phyloP scores from a whole-genome alignment of 2,329 filamentous ascomycete species.

The Penicillium aurantiogriseum region DNA sequence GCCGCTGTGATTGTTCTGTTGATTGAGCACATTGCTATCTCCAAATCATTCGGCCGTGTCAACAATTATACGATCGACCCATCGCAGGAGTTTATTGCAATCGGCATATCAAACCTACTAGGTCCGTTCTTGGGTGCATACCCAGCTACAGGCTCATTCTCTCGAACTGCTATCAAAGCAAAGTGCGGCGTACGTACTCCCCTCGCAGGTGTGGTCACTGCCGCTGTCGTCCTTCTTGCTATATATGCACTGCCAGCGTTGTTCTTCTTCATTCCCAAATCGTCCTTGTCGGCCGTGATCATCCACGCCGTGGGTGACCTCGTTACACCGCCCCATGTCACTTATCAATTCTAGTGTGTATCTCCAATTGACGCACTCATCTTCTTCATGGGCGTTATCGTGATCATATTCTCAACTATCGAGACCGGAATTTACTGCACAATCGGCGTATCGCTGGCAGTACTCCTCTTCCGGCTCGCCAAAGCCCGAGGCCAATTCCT shows the following conservation, averaged over 20 bases:
- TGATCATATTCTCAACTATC: constrained; percentile 80
- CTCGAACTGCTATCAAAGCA: constrained; percentile 87
- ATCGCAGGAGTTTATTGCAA: constrained; percentile 91
- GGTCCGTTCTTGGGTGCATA: constrained; percentile 87
- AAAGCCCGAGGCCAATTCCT: constrained; percentile 78
- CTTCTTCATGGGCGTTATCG: constrained; percentile 84
- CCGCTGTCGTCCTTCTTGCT: constrained; percentile 75
- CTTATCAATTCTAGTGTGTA: constrained; percentile 90
- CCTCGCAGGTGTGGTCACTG: constrained; percentile 82
- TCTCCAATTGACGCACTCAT: constrained; percentile 84
- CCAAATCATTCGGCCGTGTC: constrained; percentile 87
- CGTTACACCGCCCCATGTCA: constrained; percentile 78
- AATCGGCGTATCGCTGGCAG: constrained; percentile 67
- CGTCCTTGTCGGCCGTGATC: constrained; percentile 77
- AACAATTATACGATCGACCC: constrained; percentile 94
- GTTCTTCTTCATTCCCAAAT: constrained; percentile 86
- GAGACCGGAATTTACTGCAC: constrained; percentile 91
- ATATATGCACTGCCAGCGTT: constrained; percentile 80
- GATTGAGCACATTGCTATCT: constrained; percentile 92
- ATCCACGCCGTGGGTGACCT: constrained; percentile 91
- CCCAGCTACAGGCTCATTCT: constrained; percentile 88
- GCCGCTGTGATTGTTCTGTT: constrained; percentile 82
- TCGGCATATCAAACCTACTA: constrained; percentile 81
- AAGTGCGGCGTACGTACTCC: constrained; percentile 90
- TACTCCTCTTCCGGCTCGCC: constrained; percentile 76